These are phyloP conservation scores for Apostasia ramifera DNA, from an alignment of 106 monocot genomes.

Conservation along the genomic window DNA sequence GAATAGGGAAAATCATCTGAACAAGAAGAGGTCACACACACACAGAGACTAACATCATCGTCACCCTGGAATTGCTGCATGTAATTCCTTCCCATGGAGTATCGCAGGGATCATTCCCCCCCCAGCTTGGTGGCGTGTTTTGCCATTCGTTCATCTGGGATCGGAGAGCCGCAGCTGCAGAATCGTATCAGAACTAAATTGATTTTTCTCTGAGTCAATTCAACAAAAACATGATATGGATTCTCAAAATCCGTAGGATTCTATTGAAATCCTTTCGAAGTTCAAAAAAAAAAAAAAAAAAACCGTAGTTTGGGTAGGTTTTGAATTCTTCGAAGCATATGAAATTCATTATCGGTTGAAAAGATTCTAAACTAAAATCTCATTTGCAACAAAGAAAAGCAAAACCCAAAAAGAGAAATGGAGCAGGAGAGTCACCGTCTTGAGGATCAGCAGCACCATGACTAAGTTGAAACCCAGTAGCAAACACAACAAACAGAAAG, in stretches of 20 bases:
- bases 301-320: not conserved
- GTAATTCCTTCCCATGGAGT: slow-evolving; percentile 55
- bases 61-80: slow-evolving; percentile 40
- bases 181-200: not conserved
- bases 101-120: slow-evolving; percentile 41
- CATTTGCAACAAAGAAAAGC: not conserved
- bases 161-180: slow-evolving; percentile 34
- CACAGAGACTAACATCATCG: slow-evolving; percentile 25
- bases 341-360: not conserved
- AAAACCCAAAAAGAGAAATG: not conserved
- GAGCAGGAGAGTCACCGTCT: slow-evolving; percentile 29
- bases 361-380: not conserved
- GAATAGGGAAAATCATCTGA: not conserved
- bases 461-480: slow-evolving; percentile 14
- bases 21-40: too few relatives aligned
- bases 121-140: slow-evolving; percentile 49
- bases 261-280: not conserved
- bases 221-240: not conserved
- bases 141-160: slow-evolving; percentile 42
- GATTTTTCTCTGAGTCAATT: not conserved
- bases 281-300: not conserved
- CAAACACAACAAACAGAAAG: slow-evolving; percentile 21
- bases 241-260: not conserved
- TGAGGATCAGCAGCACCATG: slow-evolving; percentile 24
- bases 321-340: not conserved